Evolutionary conservation across 805 yeast genomes (phyloP).

Genomic region (Starmerella ratchasimensis): DNA sequence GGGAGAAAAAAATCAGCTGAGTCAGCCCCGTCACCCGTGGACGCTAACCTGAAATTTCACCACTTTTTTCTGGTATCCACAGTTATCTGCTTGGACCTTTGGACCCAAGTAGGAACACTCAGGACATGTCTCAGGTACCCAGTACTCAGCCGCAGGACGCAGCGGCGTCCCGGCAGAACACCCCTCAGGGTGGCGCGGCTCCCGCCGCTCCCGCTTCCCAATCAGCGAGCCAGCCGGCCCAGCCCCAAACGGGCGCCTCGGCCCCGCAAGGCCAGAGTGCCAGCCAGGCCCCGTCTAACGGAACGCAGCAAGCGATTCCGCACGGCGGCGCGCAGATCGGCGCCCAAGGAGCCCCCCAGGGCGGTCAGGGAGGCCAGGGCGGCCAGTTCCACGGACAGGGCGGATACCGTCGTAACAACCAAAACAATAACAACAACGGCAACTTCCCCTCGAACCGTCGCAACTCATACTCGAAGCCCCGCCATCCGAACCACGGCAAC

Average conservation of each 20-base stretch:
- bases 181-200: not conserved
- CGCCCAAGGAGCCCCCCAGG: no score
- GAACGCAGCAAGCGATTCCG: no score
- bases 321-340: no score
- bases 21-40: no score
- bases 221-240: not conserved
- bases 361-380: no score
- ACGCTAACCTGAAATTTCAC: conserved; percentile 9
- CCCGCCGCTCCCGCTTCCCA: not conserved
- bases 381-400: no score
- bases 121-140: conserved; percentile 4
- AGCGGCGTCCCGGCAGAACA: not conserved
- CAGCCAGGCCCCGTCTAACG: no score
- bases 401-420: no score
- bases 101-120: conserved; percentile 9
- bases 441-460: not conserved
- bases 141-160: not conserved
- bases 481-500: not conserved
- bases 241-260: not conserved
- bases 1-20: no score
- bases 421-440: no score
- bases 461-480: conserved; percentile 3
- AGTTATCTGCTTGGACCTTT: conserved; percentile 12
- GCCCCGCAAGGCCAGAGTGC: no score
- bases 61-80: conserved; percentile 5